Conservation (phyloP, 2,329 filamentous ascomycete species). For the Bipolaris bicolor region DNA sequence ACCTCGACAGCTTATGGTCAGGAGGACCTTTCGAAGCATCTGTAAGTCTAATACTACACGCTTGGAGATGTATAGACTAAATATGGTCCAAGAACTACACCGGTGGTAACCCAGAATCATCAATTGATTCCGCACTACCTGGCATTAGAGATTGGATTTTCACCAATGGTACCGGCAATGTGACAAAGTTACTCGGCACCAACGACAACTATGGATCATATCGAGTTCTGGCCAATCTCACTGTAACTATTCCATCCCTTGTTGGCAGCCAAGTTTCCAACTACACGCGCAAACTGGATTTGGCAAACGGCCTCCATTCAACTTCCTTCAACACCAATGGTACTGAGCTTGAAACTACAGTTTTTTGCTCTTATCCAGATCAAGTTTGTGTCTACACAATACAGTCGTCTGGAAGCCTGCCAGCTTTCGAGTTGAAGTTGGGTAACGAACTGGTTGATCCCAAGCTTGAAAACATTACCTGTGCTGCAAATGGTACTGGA, state of each 20-base stretch:
- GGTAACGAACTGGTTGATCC: slow-evolving; percentile 51
- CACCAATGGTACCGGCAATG: slow-evolving; percentile 57
- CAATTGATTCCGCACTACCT: slow-evolving; percentile 46
- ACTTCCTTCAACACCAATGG: slow-evolving; percentile 40
- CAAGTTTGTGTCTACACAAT: slow-evolving; percentile 51
- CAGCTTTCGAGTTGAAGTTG: slow-evolving; percentile 51
- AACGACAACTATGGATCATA: slow-evolving; percentile 55
- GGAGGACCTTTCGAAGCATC: slow-evolving; percentile 57
- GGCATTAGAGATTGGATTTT: slow-evolving; percentile 58
- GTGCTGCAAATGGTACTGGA: slow-evolving; percentile 40
- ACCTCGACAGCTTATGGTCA: slow-evolving; percentile 59
- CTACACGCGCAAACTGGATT: slow-evolving; percentile 54
- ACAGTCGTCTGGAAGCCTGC: slow-evolving; percentile 44
- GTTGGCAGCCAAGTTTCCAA: slow-evolving; percentile 8
- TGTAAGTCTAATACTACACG: slow-evolving; percentile 30
- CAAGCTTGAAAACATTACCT: slow-evolving; percentile 40
- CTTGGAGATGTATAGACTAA: background rate
- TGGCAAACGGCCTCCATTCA: slow-evolving; percentile 52
- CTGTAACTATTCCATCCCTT: slow-evolving; percentile 46
- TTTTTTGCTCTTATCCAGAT: slow-evolving; percentile 56
- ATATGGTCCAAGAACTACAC: slow-evolving; percentile 49
- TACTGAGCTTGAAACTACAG: slow-evolving; percentile 41
- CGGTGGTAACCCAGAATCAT: slow-evolving; percentile 54
- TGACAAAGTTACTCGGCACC: slow-evolving; percentile 46
- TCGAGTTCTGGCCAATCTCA: slow-evolving; percentile 56